Base-by-base conservation (phyloP, 2,329 filamentous ascomycete genomes). In the Epichloe baconii region DNA sequence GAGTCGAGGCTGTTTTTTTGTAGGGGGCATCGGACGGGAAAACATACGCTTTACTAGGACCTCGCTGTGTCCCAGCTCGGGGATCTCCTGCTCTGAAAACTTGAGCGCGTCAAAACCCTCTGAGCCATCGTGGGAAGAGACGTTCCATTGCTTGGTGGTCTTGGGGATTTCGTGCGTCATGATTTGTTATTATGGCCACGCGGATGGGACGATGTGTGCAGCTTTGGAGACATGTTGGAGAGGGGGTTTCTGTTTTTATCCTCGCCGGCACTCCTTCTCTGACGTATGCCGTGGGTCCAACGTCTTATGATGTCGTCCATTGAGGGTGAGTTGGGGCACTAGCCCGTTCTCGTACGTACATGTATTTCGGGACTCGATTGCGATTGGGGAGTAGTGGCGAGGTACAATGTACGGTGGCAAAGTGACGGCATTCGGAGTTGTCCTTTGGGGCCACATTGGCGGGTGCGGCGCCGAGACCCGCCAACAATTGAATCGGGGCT, bases 31-130 rank as follows among this genome's bases (percentile, higher is more conserved):
- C 26, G n/a, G 14, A 10, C 2, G 5, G 44, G 45, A 21, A 34
- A 34, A 26, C 64, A 37, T 51, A 67, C 66, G 50, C 65, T 83
- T 85, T 58, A 90, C 80, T 36, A 90, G 73, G 5, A 88, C 83
- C 26, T 90, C 80, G 54, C 78, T 77, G 50, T 88, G 83, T 45
- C 84, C 84, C 1, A 84, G 61, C 56, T 79, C 67, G 14, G 83
- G 80, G 3, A 87, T 61, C 1, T 73, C 72, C 46, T 76, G 68
- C 57, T 80, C 72, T 53, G 74, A 67, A 58, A 78, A 76, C 58
- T 73, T 66, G 40, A 88, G 71, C 42, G 71, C 71, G 45, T 85
- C 78, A 59, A 87, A 83, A 57, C 72, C 74, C 41, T 72, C 64
- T 2, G 56, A 68, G 56, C 73, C 73, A 26, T 57, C 47, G 31